Evolutionary conservation across 306 rosid species (phyloP), one percentile per base, ranked within the genome.

Genomic region (Heteromeles arbutifolia): DNA sequence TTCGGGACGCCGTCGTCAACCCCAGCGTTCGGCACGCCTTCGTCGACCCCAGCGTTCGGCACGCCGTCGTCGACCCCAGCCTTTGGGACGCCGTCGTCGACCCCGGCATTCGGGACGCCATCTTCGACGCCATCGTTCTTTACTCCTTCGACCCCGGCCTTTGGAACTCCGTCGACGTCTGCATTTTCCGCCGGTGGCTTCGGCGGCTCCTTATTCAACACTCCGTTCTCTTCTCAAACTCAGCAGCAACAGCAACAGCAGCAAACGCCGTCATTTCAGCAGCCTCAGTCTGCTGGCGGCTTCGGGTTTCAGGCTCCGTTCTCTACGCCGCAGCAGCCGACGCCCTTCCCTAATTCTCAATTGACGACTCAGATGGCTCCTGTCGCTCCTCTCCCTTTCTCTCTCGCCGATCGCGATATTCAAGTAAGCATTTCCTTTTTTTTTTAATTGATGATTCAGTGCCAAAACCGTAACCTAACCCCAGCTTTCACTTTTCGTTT

Each of bases 341-440:
- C 84, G 53, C 79, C 75, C 0, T 88, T 87, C 66, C 79, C 87
- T 29, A 87, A 83, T 72, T 75, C 90, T 28, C 97, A 92, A 71
- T 85, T 90, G 77, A 92, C 87, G 39, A 87, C 96, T 73, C 96
- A 88, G 87, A 96, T 96, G 98, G 99, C 99, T 56, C 94, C 90
- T 2, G 99, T 96, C 6, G 87, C 97, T 41, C 93, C 98, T 4
- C 89, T 92, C 67, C 87, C 99, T 39, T 92, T 89, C 79, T 95
- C 97, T 79, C 88, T 89, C 15, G 93, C 99, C 45, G 97, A 95
- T 85, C 97, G 96, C 58, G 97, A 95, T 74, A 77, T 95, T 87
- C 97, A 90, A 76, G 99, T 95, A 65, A 78, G 59, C 24, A 64
- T 8, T 74, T 13, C 71, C 13, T 29, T 41, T 67, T 8, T 34